A percentile compares a stretch with the other conserved stretches of the same genome.
These are phyloP conservation scores for Xylariaceae sp. DNA, from an alignment of 2,329 filamentous ascomycete genomes.

Conservation along the genomic window DNA sequence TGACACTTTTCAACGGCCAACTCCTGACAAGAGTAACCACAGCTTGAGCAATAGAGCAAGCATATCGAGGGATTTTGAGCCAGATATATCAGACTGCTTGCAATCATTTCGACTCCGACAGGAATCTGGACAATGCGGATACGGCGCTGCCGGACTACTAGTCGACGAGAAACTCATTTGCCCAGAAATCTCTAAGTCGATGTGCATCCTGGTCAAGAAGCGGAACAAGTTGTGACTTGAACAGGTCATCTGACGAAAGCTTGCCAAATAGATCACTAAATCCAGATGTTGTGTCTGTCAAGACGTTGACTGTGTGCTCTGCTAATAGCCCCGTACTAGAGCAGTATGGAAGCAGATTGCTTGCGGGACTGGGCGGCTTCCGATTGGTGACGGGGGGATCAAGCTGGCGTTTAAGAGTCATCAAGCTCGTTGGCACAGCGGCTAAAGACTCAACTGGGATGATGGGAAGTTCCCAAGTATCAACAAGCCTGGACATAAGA, in stretches of 20 bases:
- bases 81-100: background rate
- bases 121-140: background rate
- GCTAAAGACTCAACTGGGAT: conserved; percentile 38
- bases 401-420: conserved; percentile 35
- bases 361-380: conserved; percentile 20
- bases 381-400: conserved; percentile 3
- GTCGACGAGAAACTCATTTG: conserved; percentile 28
- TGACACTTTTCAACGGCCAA: background rate
- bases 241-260: conserved; percentile 20
- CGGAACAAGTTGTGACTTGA: conserved; percentile 22
- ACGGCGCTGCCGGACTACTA: background rate
- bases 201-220: conserved; percentile 29
- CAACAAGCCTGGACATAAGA: conserved; percentile 32
- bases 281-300: conserved; percentile 31
- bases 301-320: conserved; percentile 30
- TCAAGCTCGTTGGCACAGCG: conserved; percentile 36
- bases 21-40: background rate
- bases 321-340: conserved; percentile 25
- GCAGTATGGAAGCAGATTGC: conserved; percentile 34
- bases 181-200: conserved; percentile 28
- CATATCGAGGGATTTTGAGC: background rate
- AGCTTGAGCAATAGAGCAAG: background rate
- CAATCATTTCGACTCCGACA: too few species aligned
- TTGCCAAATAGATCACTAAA: conserved; percentile 31
- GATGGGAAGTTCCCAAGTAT: conserved; percentile 35